A percentile compares a stretch with the other conserved stretches of the same genome.
Conservation (phyloP, 305 asterid species). For the Fraxinus nigra region DNA sequence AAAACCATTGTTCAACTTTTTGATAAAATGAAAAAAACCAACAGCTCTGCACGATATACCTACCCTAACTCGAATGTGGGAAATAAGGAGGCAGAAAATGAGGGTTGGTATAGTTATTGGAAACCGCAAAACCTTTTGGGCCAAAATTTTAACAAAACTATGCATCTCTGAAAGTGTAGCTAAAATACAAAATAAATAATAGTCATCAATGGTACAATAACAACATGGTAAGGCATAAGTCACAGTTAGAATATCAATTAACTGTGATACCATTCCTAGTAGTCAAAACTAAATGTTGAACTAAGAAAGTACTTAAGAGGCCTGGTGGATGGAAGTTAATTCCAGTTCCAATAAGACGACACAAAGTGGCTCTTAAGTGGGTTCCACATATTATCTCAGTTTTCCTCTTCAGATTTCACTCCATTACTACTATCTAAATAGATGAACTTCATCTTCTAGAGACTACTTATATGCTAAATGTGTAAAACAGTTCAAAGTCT, state of each 20-base stretch:
- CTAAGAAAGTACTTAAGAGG: neutral
- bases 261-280: neutral
- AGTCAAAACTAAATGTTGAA: neutral
- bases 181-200: neutral
- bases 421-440: neutral
- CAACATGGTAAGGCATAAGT: neutral
- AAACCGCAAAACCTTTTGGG: neutral
- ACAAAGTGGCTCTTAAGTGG: neutral
- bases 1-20: neutral
- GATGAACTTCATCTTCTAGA: neutral
- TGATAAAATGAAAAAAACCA: neutral
- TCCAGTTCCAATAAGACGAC: neutral
- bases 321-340: neutral
- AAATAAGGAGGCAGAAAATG: constrained; percentile 8
- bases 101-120: neutral
- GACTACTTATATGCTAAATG: neutral
- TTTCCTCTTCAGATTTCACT: neutral
- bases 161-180: neutral
- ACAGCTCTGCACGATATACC: neutral
- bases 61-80: neutral
- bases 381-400: neutral
- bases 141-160: neutral
- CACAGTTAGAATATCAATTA: neutral
- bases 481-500: neutral
- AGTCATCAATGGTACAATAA: constrained; percentile 3